phyloP scores from a whole-genome alignment of 805 yeast genomes.

The Cyberlindnera mycetangii region DNA sequence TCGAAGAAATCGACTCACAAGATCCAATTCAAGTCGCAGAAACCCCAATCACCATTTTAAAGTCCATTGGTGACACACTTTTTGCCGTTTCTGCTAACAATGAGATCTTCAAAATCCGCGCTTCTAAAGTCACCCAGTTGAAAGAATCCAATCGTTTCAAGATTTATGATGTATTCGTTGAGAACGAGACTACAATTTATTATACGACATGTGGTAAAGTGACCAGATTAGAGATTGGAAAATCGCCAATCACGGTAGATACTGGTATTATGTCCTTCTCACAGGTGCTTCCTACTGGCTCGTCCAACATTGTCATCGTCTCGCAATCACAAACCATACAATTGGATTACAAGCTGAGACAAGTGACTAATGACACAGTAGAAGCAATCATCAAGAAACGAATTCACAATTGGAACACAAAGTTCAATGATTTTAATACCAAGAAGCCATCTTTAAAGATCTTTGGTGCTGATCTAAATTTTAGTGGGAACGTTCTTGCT shows the following conservation, averaged over 20 bases:
- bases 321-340: slow-evolving; percentile 12
- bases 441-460: slow-evolving; percentile 16
- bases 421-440: slow-evolving; percentile 26
- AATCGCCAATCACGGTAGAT: neutral
- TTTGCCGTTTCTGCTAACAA: slow-evolving; percentile 19
- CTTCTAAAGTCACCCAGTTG: neutral
- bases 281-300: slow-evolving; percentile 14
- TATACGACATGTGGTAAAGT: slow-evolving; percentile 16
- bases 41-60: slow-evolving; percentile 15
- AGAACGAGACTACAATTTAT: neutral
- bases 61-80: neutral
- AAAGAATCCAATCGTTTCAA: slow-evolving; percentile 15
- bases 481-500: slow-evolving; percentile 18
- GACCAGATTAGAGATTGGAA: neutral
- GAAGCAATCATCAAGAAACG: slow-evolving; percentile 16
- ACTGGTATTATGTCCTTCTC: slow-evolving; percentile 13
- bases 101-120: slow-evolving; percentile 18
- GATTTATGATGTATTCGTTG: slow-evolving; percentile 20
- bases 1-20: neutral
- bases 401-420: slow-evolving; percentile 22
- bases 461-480: slow-evolving; percentile 21
- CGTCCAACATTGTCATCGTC: slow-evolving; percentile 4
- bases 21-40: slow-evolving; percentile 10
- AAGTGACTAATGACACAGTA: slow-evolving; percentile 8
- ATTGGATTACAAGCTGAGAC: slow-evolving; percentile 3